phyloP scores from a whole-genome alignment of 257 asterid genomes.

The Salvia splendens region DNA sequence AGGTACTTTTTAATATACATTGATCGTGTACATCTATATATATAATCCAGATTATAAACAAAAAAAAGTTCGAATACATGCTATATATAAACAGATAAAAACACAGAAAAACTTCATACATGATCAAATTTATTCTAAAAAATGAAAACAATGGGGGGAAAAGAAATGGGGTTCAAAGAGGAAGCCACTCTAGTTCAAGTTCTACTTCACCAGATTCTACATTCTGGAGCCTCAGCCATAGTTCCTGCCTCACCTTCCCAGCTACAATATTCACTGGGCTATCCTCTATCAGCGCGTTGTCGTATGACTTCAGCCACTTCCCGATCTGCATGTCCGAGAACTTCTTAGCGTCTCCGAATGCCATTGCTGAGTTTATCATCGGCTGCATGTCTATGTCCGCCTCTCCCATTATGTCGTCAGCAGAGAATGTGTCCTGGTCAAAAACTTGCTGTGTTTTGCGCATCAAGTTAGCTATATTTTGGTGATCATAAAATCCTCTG shows the following conservation, averaged over 20 bases:
- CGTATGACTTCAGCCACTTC: slow-evolving; percentile 90
- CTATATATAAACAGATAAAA: neutral
- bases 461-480: neutral
- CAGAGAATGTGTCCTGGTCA: slow-evolving; percentile 86
- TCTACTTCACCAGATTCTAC: slow-evolving; percentile 95
- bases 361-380: slow-evolving; percentile 86
- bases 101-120: slow-evolving; percentile 3
- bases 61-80: neutral
- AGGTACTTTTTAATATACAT: no score
- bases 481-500: neutral
- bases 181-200: slow-evolving; percentile 91
- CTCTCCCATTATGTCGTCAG: slow-evolving; percentile 97
- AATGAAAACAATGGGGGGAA: neutral
- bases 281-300: slow-evolving; percentile 85
- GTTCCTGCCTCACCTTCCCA: slow-evolving; percentile 87
- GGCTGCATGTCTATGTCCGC: slow-evolving; percentile 96
- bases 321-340: slow-evolving; percentile 97
- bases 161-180: slow-evolving; percentile 53
- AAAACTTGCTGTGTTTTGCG: slow-evolving; percentile 62
- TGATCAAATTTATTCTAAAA: slow-evolving; percentile 25
- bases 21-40: no score
- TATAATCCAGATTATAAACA: no score
- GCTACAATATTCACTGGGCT: slow-evolving; percentile 82
- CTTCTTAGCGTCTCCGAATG: slow-evolving; percentile 80
- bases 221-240: slow-evolving; percentile 84